Base-by-base conservation (phyloP, 2,329 filamentous ascomycete genomes). In the Penicillium vulpinum region DNA sequence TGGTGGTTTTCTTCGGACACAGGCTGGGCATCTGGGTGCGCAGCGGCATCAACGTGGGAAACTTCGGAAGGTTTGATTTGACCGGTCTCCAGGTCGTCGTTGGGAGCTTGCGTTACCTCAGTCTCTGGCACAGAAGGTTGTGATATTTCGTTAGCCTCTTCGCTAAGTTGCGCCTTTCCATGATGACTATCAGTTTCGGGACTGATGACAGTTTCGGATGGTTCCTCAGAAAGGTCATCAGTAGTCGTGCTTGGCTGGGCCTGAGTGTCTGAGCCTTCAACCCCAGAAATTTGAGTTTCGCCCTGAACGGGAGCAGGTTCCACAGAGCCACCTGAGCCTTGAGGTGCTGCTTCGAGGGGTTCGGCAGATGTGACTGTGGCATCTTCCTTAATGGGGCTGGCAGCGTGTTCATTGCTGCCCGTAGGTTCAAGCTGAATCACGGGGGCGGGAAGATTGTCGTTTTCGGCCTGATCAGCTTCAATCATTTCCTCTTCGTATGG, bases 401-500 rank as follows among this genome's bases (percentile, higher is more conserved):
- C 28, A 41, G 51, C 49, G 9, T 59, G 22, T 40, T 60, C 58
- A 46, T 43, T 51, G 39, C 36, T 51, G 7, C 28, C 13, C 8
- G 58, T 44, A 21, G 21, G 45, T 43, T 68, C 62, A 31, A 62
- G 54, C 21, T 64, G 58, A 10, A 61, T 56, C 35, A 62, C 61
- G 9, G 65, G 66, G 16, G 72, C 63, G 3, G 69, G 63, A 28
- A 67, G 67, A 61, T 73, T 70, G 38, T 68, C 65, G 46, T 71
- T 66, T 57, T 74, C 71, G 47, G 70, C 70, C 33, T 72, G 73
- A 43, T 75, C 75, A 33, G 73, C 71, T 50, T 75, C 74, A 26
- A 72, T 54, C 74, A 77, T 77, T 48, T 76, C 74, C 18, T 72
- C 69, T 57, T 77, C 73, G 28, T 74, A 75, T 10, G 63, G 59